Conservation (phyloP, 306 rosid species). For the Fagus crenata region DNA sequence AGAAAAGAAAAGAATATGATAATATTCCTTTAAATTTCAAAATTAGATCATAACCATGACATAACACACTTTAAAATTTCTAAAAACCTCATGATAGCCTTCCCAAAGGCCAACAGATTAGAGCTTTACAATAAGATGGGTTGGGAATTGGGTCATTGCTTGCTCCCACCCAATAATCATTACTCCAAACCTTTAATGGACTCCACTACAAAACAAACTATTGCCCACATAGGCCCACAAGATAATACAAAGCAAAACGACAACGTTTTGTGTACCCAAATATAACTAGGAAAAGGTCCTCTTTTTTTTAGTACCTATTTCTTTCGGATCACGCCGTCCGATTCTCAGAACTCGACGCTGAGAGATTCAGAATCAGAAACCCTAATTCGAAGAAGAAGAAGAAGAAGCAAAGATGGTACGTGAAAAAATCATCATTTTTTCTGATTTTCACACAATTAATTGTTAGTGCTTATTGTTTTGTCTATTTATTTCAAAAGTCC, state of each 20-base stretch:
- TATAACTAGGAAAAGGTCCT: background rate
- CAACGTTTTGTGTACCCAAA: background rate
- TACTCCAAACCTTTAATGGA: background rate
- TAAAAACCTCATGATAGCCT: background rate
- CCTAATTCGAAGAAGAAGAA: background rate
- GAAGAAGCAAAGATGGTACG: conserved; percentile 1
- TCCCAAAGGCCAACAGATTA: background rate
- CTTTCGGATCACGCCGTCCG: background rate
- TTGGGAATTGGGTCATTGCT: background rate
- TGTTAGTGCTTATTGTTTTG: background rate
- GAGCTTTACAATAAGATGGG: background rate
- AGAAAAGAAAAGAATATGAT: no score
- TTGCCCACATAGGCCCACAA: background rate
- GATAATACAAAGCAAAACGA: background rate
- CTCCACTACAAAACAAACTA: background rate
- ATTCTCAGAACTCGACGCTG: background rate
- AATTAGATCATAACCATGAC: no score
- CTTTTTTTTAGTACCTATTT: background rate
- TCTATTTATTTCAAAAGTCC: background rate
- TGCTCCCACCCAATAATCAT: background rate
- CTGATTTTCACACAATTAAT: background rate
- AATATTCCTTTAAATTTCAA: no score
- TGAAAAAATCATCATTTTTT: background rate
- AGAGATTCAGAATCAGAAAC: background rate
- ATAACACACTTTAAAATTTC: no score